Evolutionary conservation across 2,329 filamentous ascomycete genomes (phyloP).

Genomic region (Fusarium graminum): DNA sequence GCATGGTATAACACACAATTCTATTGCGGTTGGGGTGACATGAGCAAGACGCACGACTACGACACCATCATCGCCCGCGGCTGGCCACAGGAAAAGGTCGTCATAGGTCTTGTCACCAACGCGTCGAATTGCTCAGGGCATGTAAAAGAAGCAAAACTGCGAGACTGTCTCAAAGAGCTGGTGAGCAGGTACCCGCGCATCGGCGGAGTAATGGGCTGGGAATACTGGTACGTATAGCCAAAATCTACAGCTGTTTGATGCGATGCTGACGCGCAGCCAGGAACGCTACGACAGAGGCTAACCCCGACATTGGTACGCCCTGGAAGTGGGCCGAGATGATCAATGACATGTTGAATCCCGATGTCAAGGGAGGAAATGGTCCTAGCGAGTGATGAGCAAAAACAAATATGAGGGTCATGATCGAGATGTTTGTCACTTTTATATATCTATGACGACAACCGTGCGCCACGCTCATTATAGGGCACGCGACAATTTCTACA

Average conservation of each 20-base stretch:
- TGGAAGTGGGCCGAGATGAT: slow-evolving; percentile 77
- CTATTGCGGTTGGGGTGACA: slow-evolving; percentile 84
- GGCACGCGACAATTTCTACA: slow-evolving; percentile 26
- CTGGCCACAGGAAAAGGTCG: slow-evolving; percentile 77
- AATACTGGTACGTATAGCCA: slow-evolving; percentile 72
- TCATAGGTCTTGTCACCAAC: slow-evolving; percentile 83
- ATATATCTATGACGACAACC: slow-evolving; percentile 36
- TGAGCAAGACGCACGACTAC: slow-evolving; percentile 58
- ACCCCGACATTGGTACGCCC: slow-evolving; percentile 58
- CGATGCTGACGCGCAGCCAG: not conserved
- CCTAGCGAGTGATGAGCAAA: slow-evolving; percentile 5
- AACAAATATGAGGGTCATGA: slow-evolving; percentile 20
- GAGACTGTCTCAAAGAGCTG: slow-evolving; percentile 57
- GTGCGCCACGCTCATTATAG: slow-evolving; percentile 26
- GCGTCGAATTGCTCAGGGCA: slow-evolving; percentile 72
- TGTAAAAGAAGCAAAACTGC: slow-evolving; percentile 60
- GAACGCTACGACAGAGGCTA: slow-evolving; percentile 70
- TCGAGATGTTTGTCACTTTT: slow-evolving; percentile 13
- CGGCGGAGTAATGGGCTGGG: slow-evolving; percentile 92
- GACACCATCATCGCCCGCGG: slow-evolving; percentile 67
- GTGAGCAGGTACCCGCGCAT: slow-evolving; percentile 71
- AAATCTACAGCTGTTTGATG: not conserved
- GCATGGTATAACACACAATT: slow-evolving; percentile 90
- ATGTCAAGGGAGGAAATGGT: slow-evolving; percentile 10
- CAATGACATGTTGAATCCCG: slow-evolving; percentile 41